Conservation (phyloP, 2,329 filamentous ascomycete genomes). For the Diaporthe caulivora region DNA sequence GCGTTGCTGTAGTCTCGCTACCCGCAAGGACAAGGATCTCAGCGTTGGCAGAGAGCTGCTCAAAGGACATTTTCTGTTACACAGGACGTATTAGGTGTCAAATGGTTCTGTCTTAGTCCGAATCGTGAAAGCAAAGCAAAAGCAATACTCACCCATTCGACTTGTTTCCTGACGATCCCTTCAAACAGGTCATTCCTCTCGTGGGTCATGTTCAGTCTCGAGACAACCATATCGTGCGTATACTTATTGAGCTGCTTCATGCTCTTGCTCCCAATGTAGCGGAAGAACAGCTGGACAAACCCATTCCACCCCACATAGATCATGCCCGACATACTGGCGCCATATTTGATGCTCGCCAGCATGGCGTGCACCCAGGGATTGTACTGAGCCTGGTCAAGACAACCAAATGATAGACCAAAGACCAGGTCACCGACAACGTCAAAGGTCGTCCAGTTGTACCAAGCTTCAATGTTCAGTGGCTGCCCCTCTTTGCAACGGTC, state of each 20-base stretch:
- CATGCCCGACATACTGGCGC: background rate
- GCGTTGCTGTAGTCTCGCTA: conserved; percentile 39
- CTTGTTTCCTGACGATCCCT: conserved; percentile 2
- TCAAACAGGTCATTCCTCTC: conserved; percentile 23
- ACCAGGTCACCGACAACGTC: conserved; percentile 38
- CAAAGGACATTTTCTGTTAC: background rate
- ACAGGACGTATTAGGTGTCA: background rate
- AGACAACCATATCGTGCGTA: conserved; percentile 11
- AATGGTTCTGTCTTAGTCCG: background rate
- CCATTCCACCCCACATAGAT: background rate
- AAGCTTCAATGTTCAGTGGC: conserved; percentile 31
- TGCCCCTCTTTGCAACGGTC: conserved; percentile 22
- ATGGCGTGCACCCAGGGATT: conserved; percentile 39
- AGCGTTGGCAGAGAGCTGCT: conserved; percentile 8
- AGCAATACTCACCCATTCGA: conserved; percentile 2
- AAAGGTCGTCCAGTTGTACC: conserved; percentile 38
- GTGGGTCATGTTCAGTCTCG: conserved; percentile 10
- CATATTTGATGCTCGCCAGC: conserved; percentile 33
- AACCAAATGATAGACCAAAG: conserved; percentile 37
- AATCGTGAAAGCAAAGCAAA: background rate
- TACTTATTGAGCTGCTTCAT: conserved; percentile 8
- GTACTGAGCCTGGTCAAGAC: conserved; percentile 35
- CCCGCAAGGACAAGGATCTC: conserved; percentile 34
- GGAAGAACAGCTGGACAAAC: conserved; percentile 4
- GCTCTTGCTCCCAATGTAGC: conserved; percentile 1